phyloP scores from a whole-genome alignment of 2,329 filamentous ascomycete species.

The Aspergillus caelatus region DNA sequence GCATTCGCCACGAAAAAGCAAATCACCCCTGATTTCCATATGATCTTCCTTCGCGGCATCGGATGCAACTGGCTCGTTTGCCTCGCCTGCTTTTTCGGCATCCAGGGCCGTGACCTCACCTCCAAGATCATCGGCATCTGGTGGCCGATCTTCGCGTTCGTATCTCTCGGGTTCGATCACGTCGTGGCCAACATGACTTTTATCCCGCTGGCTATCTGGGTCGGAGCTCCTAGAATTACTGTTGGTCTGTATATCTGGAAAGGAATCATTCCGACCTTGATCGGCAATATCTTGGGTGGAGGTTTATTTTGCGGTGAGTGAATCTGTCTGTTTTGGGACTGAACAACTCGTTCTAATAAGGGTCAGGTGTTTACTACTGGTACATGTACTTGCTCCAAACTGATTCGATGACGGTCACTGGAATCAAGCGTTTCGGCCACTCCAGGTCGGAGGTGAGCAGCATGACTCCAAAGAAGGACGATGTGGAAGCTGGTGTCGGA shows the following conservation, averaged over 20 bases:
- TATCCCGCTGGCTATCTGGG: conserved; percentile 55
- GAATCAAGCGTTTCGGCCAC: conserved; percentile 9
- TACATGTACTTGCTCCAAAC: conserved; percentile 46
- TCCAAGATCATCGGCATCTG: conserved; percentile 60
- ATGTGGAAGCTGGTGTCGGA: conserved; percentile 15
- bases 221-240: conserved; percentile 47
- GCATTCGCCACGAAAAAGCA: conserved; percentile 54
- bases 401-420: conserved; percentile 20
- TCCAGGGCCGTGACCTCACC: conserved; percentile 54
- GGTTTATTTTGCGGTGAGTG: conserved; percentile 53
- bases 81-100: conserved; percentile 50
- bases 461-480: conserved; percentile 5
- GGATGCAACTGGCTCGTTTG: conserved; percentile 63
- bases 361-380: conserved; percentile 48
- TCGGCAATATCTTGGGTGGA: conserved; percentile 60
- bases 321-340: not conserved
- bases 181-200: conserved; percentile 62
- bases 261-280: conserved; percentile 54
- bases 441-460: conserved; percentile 8
- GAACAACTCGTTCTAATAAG: not conserved
- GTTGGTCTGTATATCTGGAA: conserved; percentile 61
- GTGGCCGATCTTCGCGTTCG: conserved; percentile 60
- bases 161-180: conserved; percentile 58
- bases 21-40: conserved; percentile 52
- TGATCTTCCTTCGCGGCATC: conserved; percentile 59